phyloP scores from a whole-genome alignment of 495 filamentous ascomycete genomes.

The Podospora fimiseda region DNA sequence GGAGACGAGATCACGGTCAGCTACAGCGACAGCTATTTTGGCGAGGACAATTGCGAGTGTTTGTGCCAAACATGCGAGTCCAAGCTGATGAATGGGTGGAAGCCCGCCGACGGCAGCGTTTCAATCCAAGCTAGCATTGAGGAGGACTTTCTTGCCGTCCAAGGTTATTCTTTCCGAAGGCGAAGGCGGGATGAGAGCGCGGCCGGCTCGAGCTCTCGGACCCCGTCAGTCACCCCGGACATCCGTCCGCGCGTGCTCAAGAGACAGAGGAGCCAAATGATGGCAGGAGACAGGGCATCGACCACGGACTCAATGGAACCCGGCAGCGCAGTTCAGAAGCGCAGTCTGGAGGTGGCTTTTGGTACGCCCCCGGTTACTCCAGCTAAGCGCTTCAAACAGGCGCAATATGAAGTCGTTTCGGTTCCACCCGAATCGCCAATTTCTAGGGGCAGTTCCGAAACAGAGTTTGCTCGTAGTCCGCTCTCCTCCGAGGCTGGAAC shows the following conservation, averaged over 20 bases:
- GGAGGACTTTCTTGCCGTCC: conserved; percentile 19
- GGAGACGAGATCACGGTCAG: conserved; percentile 95
- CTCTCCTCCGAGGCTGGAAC: conserved; percentile 21
- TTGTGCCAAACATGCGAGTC: conserved; percentile 83
- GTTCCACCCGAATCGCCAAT: conserved; percentile 16
- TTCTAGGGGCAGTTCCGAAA: conserved; percentile 24
- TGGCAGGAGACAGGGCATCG: conserved; percentile 25
- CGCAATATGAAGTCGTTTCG: conserved; percentile 26
- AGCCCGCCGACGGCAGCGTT: conserved; percentile 30
- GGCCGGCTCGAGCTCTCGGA: conserved; percentile 32
- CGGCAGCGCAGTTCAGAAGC: conserved; percentile 23
- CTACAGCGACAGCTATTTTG: conserved; percentile 96
- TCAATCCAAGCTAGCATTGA: conserved; percentile 44
- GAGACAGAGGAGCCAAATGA: conserved; percentile 26
- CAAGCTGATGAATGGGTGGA: conserved; percentile 75
- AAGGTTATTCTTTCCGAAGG: conserved; percentile 40
- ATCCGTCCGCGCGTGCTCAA: conserved; percentile 40
- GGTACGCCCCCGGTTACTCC: conserved; percentile 42
- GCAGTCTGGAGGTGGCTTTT: conserved; percentile 29
- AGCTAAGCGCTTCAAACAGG: conserved; percentile 35
- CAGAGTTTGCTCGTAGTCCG: conserved; percentile 14
- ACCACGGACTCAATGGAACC: conserved; percentile 9
- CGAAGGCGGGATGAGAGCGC: conserved; percentile 38
- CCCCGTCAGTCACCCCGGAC: conserved; percentile 42
- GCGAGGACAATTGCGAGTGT: conserved; percentile 90